Evolutionary conservation across 192 early-diverging fungal species (phyloP).

Genomic region (Podochytrium sp.): DNA sequence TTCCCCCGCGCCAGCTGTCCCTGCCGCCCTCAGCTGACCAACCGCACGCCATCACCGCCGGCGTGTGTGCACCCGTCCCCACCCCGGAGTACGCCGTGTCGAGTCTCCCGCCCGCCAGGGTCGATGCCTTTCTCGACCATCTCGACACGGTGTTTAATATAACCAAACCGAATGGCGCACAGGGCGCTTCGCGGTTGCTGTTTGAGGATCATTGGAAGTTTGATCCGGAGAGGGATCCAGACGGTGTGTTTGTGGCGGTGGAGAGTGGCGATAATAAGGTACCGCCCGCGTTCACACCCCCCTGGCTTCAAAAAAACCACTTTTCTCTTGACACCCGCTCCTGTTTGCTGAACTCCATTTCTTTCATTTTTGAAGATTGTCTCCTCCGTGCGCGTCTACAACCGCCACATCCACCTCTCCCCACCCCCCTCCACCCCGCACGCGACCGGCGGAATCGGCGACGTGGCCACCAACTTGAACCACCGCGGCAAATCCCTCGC

Average conservation of each 20-base stretch:
- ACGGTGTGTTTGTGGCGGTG: constrained; percentile 21
- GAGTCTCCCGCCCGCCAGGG: background rate
- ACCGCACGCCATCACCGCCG: background rate
- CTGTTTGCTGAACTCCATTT: background rate
- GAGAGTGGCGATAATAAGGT: background rate
- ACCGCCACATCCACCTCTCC: constrained; percentile 11
- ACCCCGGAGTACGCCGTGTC: background rate
- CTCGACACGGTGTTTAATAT: constrained; percentile 29
- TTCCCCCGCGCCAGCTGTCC: background rate
- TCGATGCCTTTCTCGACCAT: constrained; percentile 29
- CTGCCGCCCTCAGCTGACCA: background rate
- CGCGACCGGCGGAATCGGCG: constrained; percentile 32
- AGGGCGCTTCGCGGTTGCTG: constrained; percentile 23
- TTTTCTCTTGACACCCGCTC: background rate
- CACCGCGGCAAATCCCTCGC: constrained; percentile 34
- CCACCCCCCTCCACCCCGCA: background rate
- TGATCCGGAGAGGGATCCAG: constrained; percentile 11
- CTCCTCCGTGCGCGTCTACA: constrained; percentile 32
- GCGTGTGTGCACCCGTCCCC: too few species aligned
- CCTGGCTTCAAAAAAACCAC: too few species aligned
- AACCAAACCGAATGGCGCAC: constrained; percentile 24
- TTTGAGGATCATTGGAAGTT: constrained; percentile 31
- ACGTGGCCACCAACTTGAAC: constrained; percentile 30
- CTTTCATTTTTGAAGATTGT: constrained; percentile 13
- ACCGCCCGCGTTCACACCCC: background rate